A percentile compares a stretch with the other conserved stretches of the same genome.
Conservation (phyloP, 1,139 yeast species). For the Kodamaea alishanica region DNA sequence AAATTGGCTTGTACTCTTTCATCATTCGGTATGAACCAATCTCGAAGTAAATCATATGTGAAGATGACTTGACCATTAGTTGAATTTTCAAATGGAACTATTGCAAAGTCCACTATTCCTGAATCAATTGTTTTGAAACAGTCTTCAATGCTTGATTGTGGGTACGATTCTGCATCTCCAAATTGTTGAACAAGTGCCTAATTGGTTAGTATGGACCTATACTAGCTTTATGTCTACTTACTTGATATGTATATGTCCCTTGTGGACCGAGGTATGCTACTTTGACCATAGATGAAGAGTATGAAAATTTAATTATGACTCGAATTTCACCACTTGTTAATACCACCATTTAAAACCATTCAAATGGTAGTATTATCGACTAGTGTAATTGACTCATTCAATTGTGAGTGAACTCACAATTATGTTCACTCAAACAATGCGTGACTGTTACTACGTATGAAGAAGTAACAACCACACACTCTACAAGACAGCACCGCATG, state of each 20-base stretch:
- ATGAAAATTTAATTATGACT: neutral
- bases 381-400: too few species aligned
- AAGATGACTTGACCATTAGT: constrained; percentile 91
- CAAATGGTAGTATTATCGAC: constrained; percentile 2
- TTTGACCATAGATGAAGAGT: constrained; percentile 13
- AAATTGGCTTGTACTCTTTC: constrained; percentile 26
- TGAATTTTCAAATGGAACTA: constrained; percentile 93
- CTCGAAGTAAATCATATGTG: constrained; percentile 77
- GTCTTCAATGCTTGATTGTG: constrained; percentile 51
- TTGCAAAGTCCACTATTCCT: constrained; percentile 58
- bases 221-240: constrained; percentile 29
- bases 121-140: constrained; percentile 58
- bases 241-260: constrained; percentile 91
- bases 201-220: constrained; percentile 10
- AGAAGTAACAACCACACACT: too few species aligned
- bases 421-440: too few species aligned
- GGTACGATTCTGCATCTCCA: constrained; percentile 30
- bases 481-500: neutral
- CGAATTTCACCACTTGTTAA: neutral
- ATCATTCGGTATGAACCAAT: constrained; percentile 41
- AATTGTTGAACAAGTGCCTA: constrained; percentile 80
- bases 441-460: too few species aligned
- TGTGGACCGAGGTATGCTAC: constrained; percentile 83
- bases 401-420: neutral
- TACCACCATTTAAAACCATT: constrained; percentile 9